A percentile compares a stretch with the other conserved stretches of the same genome.
These are phyloP conservation scores for Jatropha curcas DNA, from an alignment of 345 rosid species.

Conservation along the genomic window DNA sequence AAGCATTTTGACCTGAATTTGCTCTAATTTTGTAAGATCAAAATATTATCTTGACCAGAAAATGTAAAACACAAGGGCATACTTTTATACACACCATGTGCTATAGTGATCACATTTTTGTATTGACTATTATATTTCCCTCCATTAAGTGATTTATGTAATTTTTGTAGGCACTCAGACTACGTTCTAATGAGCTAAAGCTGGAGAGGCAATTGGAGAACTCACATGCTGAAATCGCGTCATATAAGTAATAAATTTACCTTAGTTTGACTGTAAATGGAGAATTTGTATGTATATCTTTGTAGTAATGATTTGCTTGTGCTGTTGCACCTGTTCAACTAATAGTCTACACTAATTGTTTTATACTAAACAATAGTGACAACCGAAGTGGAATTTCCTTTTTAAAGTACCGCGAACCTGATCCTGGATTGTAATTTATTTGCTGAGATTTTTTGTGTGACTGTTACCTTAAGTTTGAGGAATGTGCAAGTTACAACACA, in stretches of 20 bases:
- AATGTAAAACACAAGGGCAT: background rate
- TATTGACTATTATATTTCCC: slow-evolving; percentile 10
- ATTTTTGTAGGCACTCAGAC: slow-evolving; percentile 75
- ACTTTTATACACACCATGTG: background rate
- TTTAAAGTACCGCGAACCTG: background rate
- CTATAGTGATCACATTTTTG: background rate
- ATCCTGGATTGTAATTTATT: slow-evolving; percentile 9
- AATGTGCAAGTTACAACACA: background rate
- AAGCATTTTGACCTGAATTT: background rate
- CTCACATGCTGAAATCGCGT: slow-evolving; percentile 66
- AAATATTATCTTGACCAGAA: background rate
- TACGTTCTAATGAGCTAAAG: slow-evolving; percentile 91
- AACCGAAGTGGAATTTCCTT: background rate
- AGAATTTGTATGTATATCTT: slow-evolving; percentile 7
- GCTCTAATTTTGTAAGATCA: background rate
- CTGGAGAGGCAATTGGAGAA: slow-evolving; percentile 89
- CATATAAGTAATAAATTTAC: slow-evolving; percentile 61
- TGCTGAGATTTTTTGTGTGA: background rate
- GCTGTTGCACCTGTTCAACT: background rate
- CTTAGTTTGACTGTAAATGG: slow-evolving; percentile 14
- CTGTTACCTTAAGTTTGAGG: background rate
- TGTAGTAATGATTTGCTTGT: slow-evolving; percentile 1
- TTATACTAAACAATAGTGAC: background rate
- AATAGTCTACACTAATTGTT: background rate
- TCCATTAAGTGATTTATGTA: slow-evolving; percentile 6